Base-by-base conservation (phyloP, 1,284 basidiomycete genomes). In the Marasmius sp. region DNA sequence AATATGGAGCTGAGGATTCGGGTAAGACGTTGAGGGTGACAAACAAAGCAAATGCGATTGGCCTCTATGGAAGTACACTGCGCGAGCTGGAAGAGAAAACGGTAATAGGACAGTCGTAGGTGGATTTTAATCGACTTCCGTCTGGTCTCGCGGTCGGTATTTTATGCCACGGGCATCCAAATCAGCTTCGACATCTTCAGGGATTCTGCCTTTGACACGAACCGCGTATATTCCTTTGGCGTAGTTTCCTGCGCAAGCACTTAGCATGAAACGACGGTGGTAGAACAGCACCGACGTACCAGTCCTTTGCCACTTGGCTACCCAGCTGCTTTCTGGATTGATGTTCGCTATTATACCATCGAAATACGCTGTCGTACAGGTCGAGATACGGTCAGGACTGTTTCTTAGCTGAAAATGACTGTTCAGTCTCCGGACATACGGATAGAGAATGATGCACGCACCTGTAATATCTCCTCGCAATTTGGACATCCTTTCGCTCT, bases 391-490 rank as follows among this genome's bases (percentile, higher is more conserved):
- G 67, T 98, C 96, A 14, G 86, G 81, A 63, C 87, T 91, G 27
- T 90, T 89, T 76, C 94, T 94, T 89, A 98, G 92, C 95, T 98
- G 61, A 18, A 60, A 5, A 27, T 27, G 27, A 27, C 27, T 27
- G 2, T 27, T 27, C 27, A 36, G 45, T 8, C 36, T 16, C 20
- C 48, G 43, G 14, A 22, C 50, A 43, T 12, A 36, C 34, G 50
- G n/a, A 49, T 27, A 49, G 45, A 43, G 12, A 51, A 50, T 33
- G 39, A 56, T 33, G 16, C 3, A 57, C 78, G 57, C 53, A 95
- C 97, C 80, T 96, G 91, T 74, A 98, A 86, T 67, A 97, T 84
- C 69, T 97, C 93, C 70, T 99, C 97, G 75, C 97, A 99, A 73
- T 99, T 99, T 43, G 97, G 97, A 73, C 97, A 99, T 3, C 97